Evolutionary conservation across 2,329 filamentous ascomycete species (phyloP).

Genomic region (Colletotrichum sp.): DNA sequence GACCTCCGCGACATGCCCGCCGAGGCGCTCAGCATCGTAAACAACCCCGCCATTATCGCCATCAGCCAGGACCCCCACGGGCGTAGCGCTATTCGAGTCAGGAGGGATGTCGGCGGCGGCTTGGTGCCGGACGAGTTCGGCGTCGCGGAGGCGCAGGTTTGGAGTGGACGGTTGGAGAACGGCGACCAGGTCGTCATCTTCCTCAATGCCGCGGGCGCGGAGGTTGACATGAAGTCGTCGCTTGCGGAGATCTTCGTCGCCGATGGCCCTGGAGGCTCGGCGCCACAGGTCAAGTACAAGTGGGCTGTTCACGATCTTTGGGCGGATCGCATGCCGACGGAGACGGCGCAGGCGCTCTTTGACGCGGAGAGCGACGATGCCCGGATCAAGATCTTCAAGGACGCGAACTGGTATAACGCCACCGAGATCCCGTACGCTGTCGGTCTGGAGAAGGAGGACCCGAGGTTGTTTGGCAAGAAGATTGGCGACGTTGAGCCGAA

Average conservation of each 20-base stretch:
- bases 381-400: background rate
- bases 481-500: conserved; percentile 19
- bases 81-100: conserved; percentile 27
- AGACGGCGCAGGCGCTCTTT: conserved; percentile 16
- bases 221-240: conserved; percentile 14
- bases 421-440: conserved; percentile 21
- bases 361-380: conserved; percentile 2
- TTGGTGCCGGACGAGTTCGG: conserved; percentile 28
- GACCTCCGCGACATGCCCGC: conserved; percentile 32
- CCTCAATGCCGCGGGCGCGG: conserved; percentile 20
- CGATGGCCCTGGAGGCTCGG: conserved; percentile 24
- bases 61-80: conserved; percentile 40
- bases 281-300: conserved; percentile 20
- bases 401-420: conserved; percentile 23
- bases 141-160: conserved; percentile 31
- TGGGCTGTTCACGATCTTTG: conserved; percentile 26
- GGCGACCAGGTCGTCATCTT: conserved; percentile 21
- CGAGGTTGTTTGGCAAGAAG: conserved; percentile 24
- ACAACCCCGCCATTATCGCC: conserved; percentile 27
- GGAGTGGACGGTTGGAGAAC: conserved; percentile 28
- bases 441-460: conserved; percentile 21
- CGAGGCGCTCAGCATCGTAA: conserved; percentile 22
- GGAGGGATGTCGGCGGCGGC: conserved; percentile 36
- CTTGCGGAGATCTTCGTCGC: conserved; percentile 25
- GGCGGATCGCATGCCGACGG: conserved; percentile 22